These are phyloP conservation scores for Colletotrichum coccodes DNA, from an alignment of 2,329 filamentous ascomycete species.

Conservation along the genomic window DNA sequence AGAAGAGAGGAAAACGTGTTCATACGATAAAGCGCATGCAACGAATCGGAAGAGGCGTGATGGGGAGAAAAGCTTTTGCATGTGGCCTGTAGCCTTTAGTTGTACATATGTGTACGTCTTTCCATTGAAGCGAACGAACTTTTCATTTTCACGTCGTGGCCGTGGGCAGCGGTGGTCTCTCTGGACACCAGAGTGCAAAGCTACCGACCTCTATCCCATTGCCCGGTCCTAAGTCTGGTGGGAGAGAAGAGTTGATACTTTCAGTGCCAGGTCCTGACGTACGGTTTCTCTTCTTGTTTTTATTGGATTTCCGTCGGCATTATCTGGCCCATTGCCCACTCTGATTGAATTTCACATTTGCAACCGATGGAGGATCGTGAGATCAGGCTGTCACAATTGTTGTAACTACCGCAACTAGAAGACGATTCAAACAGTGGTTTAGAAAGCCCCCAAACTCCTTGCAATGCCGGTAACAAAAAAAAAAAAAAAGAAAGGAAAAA, in stretches of 20 bases:
- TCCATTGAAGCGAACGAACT: conserved; percentile 5
- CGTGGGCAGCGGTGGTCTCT: not conserved
- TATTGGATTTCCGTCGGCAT: too few relatives aligned
- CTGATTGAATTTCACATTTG: too few relatives aligned
- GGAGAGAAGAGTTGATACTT: too few relatives aligned
- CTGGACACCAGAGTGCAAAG: not conserved
- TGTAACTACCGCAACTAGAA: not conserved
- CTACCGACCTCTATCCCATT: too few relatives aligned
- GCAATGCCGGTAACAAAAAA: conserved; percentile 22
- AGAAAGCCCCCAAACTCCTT: conserved; percentile 23
- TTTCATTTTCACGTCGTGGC: not conserved
- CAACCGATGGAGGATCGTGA: too few relatives aligned
- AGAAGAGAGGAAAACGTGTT: conserved; percentile 9
- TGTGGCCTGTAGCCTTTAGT: conserved; percentile 11
- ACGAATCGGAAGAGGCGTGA: not conserved
- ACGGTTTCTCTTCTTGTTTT: too few relatives aligned
- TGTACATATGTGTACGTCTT: conserved; percentile 13
- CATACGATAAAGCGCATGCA: conserved; percentile 32
- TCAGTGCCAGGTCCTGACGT: too few relatives aligned
- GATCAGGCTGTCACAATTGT: not conserved
- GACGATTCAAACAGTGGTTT: not conserved
- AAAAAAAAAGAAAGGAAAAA: too few relatives aligned
- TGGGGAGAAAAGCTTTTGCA: not conserved
- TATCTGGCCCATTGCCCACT: too few relatives aligned
- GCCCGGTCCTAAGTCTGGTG: too few relatives aligned